Evolutionary conservation across 2,329 filamentous ascomycete species (phyloP), one percentile per base, ranked within the genome.

Genomic region (Pseudopithomyces maydicus): DNA sequence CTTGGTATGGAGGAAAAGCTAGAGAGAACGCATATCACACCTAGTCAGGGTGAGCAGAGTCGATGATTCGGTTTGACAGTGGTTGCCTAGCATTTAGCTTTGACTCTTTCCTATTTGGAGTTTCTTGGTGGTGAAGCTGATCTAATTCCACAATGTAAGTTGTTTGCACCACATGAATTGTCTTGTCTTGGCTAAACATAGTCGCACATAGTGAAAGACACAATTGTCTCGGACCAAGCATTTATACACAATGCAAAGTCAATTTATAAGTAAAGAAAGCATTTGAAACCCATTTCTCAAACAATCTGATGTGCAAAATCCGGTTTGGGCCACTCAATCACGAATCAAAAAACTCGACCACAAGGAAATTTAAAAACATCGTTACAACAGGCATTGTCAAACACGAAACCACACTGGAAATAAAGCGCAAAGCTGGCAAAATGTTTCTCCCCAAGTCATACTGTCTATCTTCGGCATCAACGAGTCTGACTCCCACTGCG

Each of bases 1-100:
- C 48, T 58, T 15, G 58, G 48, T 3, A 57, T 57, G 2, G 58
- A 56, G 19, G 54, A 65, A 3, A 59, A 56, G 46, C 36, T 39
- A 23, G 38, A 22, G 20, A 63, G 41, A 32, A 44, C n/a, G 15
- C 23, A 22, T 4, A 42, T 42, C 23, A 15, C n/a, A 20, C 22
- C 20, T n/a, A 35, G 12, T 2, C 26, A 8, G 6, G 12, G 26
- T 10, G 22, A 39, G 32, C 17, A 26, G 20, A 36, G 5, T 47
- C n/a, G 32, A 36, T 36, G 15, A 44, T 10, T 4, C 41, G 19
- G 11, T 4, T 38, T 29, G 29, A 26, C 41, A 15, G n/a, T 32
- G 14, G 35, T 36, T n/a, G 15, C 15, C 15, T 36, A 14, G 5
- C 35, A 14, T 36, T 14, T n/a, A n/a, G 35, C 35, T 33, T 33